phyloP scores from a whole-genome alignment of 2,329 filamentous ascomycete genomes.

The Trichoderma polysporum region DNA sequence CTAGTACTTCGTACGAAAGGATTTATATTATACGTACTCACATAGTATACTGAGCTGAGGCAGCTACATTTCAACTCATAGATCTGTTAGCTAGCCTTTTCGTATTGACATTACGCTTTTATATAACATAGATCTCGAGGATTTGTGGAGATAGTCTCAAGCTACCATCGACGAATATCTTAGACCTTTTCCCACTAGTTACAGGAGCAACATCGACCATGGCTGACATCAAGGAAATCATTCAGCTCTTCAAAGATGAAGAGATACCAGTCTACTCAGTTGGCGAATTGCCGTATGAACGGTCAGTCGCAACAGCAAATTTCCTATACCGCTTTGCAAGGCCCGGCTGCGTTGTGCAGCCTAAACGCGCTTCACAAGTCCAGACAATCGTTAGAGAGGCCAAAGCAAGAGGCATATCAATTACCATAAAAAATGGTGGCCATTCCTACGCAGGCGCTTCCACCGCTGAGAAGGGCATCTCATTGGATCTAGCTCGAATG shows the following conservation, averaged over 20 bases:
- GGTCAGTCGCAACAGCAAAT: constrained; percentile 23
- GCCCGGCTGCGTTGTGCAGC: constrained; percentile 23
- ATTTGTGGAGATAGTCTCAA: background rate
- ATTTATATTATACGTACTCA: background rate
- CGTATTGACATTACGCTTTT: background rate
- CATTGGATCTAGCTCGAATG: constrained; percentile 34
- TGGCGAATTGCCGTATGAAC: constrained; percentile 20
- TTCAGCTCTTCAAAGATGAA: background rate
- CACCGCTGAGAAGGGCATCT: constrained; percentile 30
- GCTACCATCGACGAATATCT: too few species aligned
- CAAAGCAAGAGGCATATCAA: background rate
- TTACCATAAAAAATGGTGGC: constrained; percentile 34
- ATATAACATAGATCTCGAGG: background rate
- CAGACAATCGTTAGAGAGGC: constrained; percentile 10
- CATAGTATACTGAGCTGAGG: background rate
- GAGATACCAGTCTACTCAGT: background rate
- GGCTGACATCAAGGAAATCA: background rate
- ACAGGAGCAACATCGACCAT: background rate
- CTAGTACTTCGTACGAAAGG: background rate
- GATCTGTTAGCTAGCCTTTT: background rate
- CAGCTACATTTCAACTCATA: background rate
- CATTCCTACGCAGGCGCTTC: constrained; percentile 36
- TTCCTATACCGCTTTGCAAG: constrained; percentile 24
- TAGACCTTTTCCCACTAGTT: background rate
- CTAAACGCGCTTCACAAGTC: constrained; percentile 21